These are phyloP conservation scores for Cetradonia linearis DNA, from an alignment of 495 filamentous ascomycete genomes.

Conservation along the genomic window DNA sequence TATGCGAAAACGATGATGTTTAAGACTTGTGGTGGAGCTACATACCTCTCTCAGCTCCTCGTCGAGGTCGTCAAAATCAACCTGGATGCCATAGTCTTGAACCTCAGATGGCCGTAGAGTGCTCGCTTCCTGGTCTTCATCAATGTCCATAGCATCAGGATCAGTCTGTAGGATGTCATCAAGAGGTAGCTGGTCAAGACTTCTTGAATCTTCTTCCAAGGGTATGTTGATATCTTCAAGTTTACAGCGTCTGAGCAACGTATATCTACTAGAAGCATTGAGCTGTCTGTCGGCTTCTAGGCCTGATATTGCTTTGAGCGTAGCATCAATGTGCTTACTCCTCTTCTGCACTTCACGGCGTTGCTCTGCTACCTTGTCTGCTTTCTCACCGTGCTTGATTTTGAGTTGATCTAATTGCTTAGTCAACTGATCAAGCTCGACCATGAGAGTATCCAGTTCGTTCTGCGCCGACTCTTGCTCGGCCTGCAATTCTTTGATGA, in stretches of 20 bases:
- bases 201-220: constrained; percentile 57
- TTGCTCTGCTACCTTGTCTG: constrained; percentile 68
- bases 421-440: constrained; percentile 65
- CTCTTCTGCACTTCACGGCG: constrained; percentile 76
- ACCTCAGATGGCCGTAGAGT: constrained; percentile 39
- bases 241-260: constrained; percentile 77
- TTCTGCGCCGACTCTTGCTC: constrained; percentile 67
- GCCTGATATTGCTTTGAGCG: constrained; percentile 61
- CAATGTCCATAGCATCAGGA: constrained; percentile 79
- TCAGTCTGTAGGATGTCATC: constrained; percentile 64
- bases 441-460: constrained; percentile 58
- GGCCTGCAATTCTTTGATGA: constrained; percentile 57
- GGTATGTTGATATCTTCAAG: constrained; percentile 87
- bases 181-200: constrained; percentile 74
- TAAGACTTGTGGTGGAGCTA: constrained; percentile 16
- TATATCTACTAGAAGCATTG: constrained; percentile 71
- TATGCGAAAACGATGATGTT: neutral
- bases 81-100: constrained; percentile 85
- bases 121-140: constrained; percentile 51
- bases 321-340: constrained; percentile 68
- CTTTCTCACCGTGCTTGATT: constrained; percentile 53
- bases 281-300: constrained; percentile 77
- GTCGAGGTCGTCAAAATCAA: constrained; percentile 78
- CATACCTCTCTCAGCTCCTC: constrained; percentile 73
- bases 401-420: constrained; percentile 60